Base-by-base conservation (phyloP, 768 basidiomycete species). In the Heimioporus sp. region DNA sequence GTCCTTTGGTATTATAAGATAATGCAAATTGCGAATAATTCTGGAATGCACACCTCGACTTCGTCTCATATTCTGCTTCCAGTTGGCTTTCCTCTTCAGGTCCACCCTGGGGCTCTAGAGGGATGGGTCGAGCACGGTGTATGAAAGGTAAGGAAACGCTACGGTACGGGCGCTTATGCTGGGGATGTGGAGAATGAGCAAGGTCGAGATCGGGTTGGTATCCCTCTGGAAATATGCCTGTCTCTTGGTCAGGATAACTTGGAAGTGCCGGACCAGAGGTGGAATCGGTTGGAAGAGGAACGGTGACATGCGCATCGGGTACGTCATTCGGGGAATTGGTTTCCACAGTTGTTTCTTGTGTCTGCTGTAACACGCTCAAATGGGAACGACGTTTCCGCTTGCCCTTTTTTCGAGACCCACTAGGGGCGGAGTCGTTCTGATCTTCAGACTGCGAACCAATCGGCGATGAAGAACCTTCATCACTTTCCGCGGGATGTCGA, bases 51-150 rank as follows among this genome's bases (percentile, higher is more conserved):
- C 19, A 58, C 67, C 58, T 68, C 37, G 16, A 58, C 43, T 52
- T 68, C 71, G 52, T 65, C 43, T 85, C 81, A 51, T 90, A 87
- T 55, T 86, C 85, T 20, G 65, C 69, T 46, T 73, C 73, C 40
- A 64, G 51, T 21, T 80, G 66, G 39, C 72, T 72, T 46, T 75
- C 73, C 52, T 79, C 79, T 43, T 83, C 79, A 12, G 71, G 73
- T 43, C 75, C 73, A 48, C 62, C 63, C 42, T 70, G 72, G 12
- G 68, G 67, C 46, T 67, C 67, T 53, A 72, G 63, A 24, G 65
- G 68, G 46, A 74, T 67, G 19, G 54, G 61, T 15, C 55, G 37
- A 51, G 65, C 37, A 41, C 57, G 41, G 24, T 55, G 53, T n/a
- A 48, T 43, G 2, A 61, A 51, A 12, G 71, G 73, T 8, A 78